These are phyloP conservation scores for Barnettozyma vustinii DNA, from an alignment of 805 yeast species.

Conservation along the genomic window DNA sequence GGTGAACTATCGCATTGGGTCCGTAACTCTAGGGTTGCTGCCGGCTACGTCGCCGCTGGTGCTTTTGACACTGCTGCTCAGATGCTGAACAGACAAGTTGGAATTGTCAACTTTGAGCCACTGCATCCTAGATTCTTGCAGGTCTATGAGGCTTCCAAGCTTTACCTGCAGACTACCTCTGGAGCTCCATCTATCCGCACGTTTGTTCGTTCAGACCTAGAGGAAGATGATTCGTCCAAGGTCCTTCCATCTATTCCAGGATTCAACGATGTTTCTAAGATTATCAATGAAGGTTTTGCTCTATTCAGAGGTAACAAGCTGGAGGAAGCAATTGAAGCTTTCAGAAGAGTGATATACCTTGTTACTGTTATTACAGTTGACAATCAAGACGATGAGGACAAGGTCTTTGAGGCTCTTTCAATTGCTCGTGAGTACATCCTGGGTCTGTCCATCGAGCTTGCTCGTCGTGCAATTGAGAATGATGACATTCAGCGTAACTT, in stretches of 20 bases:
- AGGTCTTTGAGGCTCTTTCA: slow-evolving; percentile 63
- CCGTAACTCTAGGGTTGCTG: slow-evolving; percentile 83
- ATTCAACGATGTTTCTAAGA: slow-evolving; percentile 54
- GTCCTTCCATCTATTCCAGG: slow-evolving; percentile 73
- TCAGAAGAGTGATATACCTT: slow-evolving; percentile 76
- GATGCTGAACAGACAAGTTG: slow-evolving; percentile 82
- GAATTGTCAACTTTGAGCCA: slow-evolving; percentile 83
- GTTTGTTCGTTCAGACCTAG: slow-evolving; percentile 59
- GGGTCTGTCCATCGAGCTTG: slow-evolving; percentile 86
- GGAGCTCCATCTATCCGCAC: slow-evolving; percentile 68
- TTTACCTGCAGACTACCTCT: slow-evolving; percentile 62
- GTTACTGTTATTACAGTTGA: slow-evolving; percentile 67
- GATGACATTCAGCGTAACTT: slow-evolving; percentile 76
- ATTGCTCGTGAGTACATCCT: slow-evolving; percentile 86
- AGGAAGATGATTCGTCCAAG: slow-evolving; percentile 43
- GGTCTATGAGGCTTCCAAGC: slow-evolving; percentile 74
- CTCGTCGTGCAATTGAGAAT: slow-evolving; percentile 75
- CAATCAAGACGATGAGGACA: slow-evolving; percentile 68
- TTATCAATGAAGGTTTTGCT: slow-evolving; percentile 67
- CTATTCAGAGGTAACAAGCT: slow-evolving; percentile 79
- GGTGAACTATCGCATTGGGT: slow-evolving; percentile 75
- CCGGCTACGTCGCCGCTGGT: slow-evolving; percentile 93
- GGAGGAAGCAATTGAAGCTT: slow-evolving; percentile 70
- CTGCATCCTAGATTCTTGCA: slow-evolving; percentile 77
- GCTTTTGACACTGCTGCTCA: slow-evolving; percentile 95